phyloP scores from a whole-genome alignment of 2,329 filamentous ascomycete genomes.

The Talaromyces sp. region DNA sequence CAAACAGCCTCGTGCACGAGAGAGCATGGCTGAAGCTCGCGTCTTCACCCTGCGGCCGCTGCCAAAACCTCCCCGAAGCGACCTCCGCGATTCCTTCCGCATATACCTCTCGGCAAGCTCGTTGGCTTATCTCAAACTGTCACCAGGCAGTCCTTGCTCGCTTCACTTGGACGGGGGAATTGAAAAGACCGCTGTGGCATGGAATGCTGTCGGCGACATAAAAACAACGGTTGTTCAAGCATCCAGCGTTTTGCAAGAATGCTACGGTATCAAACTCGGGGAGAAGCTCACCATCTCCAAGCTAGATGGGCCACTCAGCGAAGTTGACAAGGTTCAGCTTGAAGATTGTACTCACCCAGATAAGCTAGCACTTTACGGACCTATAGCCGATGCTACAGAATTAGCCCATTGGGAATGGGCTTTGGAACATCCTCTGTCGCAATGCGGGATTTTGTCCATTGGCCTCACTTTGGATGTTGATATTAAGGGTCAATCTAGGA shows the following conservation, averaged over 20 bases:
- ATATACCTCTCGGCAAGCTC: slow-evolving; percentile 56
- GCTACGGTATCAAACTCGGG: slow-evolving; percentile 67
- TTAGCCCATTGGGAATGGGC: slow-evolving; percentile 48
- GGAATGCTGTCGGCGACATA: slow-evolving; percentile 59
- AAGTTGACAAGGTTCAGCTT: slow-evolving; percentile 58
- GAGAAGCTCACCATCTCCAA: slow-evolving; percentile 63
- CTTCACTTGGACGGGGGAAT: slow-evolving; percentile 35
- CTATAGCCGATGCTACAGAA: slow-evolving; percentile 34
- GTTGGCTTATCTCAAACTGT: slow-evolving; percentile 53
- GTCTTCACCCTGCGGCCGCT: slow-evolving; percentile 55
- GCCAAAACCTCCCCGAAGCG: slow-evolving; percentile 45
- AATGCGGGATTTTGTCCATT: slow-evolving; percentile 65
- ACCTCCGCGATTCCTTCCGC: slow-evolving; percentile 57
- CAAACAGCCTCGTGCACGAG: not conserved
- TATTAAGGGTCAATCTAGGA: slow-evolving; percentile 54
- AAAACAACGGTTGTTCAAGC: slow-evolving; percentile 67
- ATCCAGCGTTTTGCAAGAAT: slow-evolving; percentile 68
- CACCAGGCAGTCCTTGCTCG: slow-evolving; percentile 56
- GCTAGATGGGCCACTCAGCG: slow-evolving; percentile 49
- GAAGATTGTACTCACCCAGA: slow-evolving; percentile 53
- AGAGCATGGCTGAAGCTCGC: slow-evolving; percentile 36
- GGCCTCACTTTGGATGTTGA: slow-evolving; percentile 67
- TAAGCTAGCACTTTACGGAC: slow-evolving; percentile 34
- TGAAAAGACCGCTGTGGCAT: slow-evolving; percentile 59
- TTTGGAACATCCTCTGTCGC: slow-evolving; percentile 42